Evolutionary conservation across 306 rosid species (phyloP).

Genomic region (Hylodesmum podocarpum): DNA sequence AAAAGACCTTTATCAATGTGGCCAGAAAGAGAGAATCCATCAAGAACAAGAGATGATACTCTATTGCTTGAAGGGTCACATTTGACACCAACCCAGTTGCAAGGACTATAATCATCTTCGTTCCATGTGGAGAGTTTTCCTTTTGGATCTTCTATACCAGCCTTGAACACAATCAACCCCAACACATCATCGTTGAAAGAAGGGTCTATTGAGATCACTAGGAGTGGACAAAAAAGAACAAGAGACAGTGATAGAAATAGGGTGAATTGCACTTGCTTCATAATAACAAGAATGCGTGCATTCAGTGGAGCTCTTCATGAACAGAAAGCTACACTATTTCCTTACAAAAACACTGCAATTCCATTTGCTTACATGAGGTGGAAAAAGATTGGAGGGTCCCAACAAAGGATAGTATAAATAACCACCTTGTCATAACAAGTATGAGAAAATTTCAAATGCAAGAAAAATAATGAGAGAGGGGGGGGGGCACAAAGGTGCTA

Average conservation of each 20-base stretch:
- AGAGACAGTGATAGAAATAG: slow-evolving; percentile 31
- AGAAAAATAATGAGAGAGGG: slow-evolving; percentile 29
- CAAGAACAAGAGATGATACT: slow-evolving; percentile 70
- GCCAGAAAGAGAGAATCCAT: slow-evolving; percentile 82
- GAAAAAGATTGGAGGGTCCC: slow-evolving; percentile 27
- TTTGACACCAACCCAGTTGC: slow-evolving; percentile 77
- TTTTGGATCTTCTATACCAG: slow-evolving; percentile 71
- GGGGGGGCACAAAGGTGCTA: background rate
- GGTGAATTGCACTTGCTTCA: slow-evolving; percentile 53
- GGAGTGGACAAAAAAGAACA: slow-evolving; percentile 41
- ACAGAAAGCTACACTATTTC: background rate
- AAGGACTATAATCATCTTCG: slow-evolving; percentile 75
- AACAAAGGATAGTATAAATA: slow-evolving; percentile 13
- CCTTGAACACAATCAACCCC: slow-evolving; percentile 85
- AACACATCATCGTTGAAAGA: slow-evolving; percentile 81
- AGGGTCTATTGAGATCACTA: slow-evolving; percentile 45
- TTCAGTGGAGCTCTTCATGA: slow-evolving; percentile 19
- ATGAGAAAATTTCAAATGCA: slow-evolving; percentile 36
- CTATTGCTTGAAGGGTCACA: slow-evolving; percentile 66
- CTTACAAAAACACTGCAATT: slow-evolving; percentile 8
- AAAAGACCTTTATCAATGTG: slow-evolving; percentile 74
- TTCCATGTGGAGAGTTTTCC: slow-evolving; percentile 72
- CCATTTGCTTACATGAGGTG: slow-evolving; percentile 23
- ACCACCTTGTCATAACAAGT: slow-evolving; percentile 7
- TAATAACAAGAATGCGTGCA: background rate